Conservation (phyloP, 2,329 filamentous ascomycete species). For the Diaporthe ampelina region DNA sequence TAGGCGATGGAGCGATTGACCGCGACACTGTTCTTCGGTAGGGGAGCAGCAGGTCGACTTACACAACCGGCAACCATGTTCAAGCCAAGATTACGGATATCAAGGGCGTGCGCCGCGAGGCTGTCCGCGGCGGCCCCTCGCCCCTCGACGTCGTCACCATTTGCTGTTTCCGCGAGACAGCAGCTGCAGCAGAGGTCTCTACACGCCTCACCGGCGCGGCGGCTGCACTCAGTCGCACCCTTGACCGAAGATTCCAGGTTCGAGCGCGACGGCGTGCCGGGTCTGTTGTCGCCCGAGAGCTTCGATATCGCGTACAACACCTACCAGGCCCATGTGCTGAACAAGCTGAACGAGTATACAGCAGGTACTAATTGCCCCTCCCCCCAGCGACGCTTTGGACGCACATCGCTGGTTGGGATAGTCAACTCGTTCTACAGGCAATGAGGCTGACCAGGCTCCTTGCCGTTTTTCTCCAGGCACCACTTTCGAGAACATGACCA, state of each 20-base stretch:
- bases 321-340: conserved; percentile 81
- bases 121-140: conserved; percentile 17
- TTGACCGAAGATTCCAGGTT: conserved; percentile 61
- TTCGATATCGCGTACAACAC: conserved; percentile 85
- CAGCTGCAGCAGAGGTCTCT: conserved; percentile 46
- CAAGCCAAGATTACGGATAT: conserved; percentile 67
- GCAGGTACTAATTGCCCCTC: conserved; percentile 68
- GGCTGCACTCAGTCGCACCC: conserved; percentile 59
- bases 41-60: conserved; percentile 27
- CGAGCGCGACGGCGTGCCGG: conserved; percentile 67
- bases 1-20: background rate
- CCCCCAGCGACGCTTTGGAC: background rate
- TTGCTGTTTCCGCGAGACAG: conserved; percentile 46
- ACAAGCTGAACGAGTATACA: conserved; percentile 81
- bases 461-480: conserved; percentile 64
- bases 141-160: conserved; percentile 42
- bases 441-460: conserved; percentile 32
- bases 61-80: conserved; percentile 59
- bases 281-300: conserved; percentile 77
- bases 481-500: conserved; percentile 70
- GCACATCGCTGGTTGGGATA: background rate
- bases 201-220: conserved; percentile 36
- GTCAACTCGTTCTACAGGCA: background rate
- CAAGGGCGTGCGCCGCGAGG: conserved; percentile 50
- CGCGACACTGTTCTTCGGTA: conserved; percentile 24